phyloP scores from a whole-genome alignment of 2,329 filamentous ascomycete genomes.

The Diaporthe vexans region DNA sequence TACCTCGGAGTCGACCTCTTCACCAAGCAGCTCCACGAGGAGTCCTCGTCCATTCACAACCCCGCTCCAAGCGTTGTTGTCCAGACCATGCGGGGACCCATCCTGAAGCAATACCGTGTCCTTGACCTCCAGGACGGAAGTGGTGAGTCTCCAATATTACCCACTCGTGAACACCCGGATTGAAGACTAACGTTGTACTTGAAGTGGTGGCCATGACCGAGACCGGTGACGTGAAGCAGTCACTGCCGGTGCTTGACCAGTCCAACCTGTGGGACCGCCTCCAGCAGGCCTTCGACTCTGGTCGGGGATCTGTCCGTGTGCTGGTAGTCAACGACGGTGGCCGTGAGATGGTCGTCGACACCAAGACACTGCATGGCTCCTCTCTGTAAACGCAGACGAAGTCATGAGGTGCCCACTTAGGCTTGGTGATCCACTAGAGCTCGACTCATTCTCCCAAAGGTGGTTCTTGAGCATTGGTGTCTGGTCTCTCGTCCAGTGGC shows the following conservation, averaged over 20 bases:
- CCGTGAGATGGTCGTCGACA: constrained; percentile 96
- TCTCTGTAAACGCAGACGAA: constrained; percentile 64
- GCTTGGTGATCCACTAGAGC: constrained; percentile 40
- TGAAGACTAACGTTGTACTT: constrained; percentile 22
- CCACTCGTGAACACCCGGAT: no score
- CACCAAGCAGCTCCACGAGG: constrained; percentile 99
- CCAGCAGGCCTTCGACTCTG: constrained; percentile 86
- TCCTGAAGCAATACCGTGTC: constrained; percentile 99
- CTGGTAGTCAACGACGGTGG: constrained; percentile 95
- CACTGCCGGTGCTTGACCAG: constrained; percentile 93
- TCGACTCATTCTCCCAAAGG: constrained; percentile 27
- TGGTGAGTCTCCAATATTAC: constrained; percentile 57
- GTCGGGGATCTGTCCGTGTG: constrained; percentile 93
- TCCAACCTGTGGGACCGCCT: constrained; percentile 88
- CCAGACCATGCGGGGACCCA: constrained; percentile 98
- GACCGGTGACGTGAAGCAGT: constrained; percentile 98
- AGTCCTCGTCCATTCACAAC: constrained; percentile 98
- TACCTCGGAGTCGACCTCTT: constrained; percentile 99
- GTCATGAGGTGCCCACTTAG: background rate
- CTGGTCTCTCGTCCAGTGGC: constrained; percentile 37
- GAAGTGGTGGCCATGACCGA: constrained; percentile 96
- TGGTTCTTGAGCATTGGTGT: constrained; percentile 40
- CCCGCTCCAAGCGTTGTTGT: constrained; percentile 96
- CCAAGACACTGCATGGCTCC: constrained; percentile 95
- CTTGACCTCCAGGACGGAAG: constrained; percentile 92